Evolutionary conservation across 331 rosid species (phyloP).

Genomic region (Malus hybrid): DNA sequence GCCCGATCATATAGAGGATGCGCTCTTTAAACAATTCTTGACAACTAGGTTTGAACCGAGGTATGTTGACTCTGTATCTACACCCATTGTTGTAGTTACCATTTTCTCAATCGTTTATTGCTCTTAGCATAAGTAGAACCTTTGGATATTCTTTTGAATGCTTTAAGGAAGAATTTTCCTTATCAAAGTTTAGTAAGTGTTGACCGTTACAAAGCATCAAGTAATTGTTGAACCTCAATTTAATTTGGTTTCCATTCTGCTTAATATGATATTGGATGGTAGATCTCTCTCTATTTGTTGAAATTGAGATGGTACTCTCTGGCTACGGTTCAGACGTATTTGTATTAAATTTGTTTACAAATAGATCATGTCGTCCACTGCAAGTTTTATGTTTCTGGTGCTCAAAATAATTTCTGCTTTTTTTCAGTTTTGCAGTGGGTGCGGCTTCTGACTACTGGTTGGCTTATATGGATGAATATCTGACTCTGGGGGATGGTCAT

Average conservation of each 20-base stretch:
- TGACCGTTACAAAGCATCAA: not conserved
- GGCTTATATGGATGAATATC: slow-evolving; percentile 57
- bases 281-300: not conserved
- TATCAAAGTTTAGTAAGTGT: not conserved
- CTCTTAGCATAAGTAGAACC: not conserved
- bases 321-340: not conserved
- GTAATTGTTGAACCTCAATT: not conserved
- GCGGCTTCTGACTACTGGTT: slow-evolving; percentile 63
- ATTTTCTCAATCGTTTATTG: not conserved
- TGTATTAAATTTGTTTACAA: not conserved
- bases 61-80: slow-evolving; percentile 30
- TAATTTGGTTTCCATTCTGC: not conserved
- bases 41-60: slow-evolving; percentile 62
- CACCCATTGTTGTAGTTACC: not conserved
- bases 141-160: not conserved
- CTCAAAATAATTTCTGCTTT: not conserved
- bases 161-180: not conserved
- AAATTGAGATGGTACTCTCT: not conserved
- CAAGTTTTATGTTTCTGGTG: not conserved
- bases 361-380: not conserved
- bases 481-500: slow-evolving; percentile 27
- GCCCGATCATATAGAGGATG: slow-evolving; percentile 34
- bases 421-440: slow-evolving; percentile 36
- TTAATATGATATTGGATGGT: not conserved
- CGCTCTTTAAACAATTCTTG: slow-evolving; percentile 48